Percentiles rank a stretch among this genome's conserved stretches.
Evolutionary conservation across 805 yeast species (phyloP).

Genomic region (Candida loeiensis): DNA sequence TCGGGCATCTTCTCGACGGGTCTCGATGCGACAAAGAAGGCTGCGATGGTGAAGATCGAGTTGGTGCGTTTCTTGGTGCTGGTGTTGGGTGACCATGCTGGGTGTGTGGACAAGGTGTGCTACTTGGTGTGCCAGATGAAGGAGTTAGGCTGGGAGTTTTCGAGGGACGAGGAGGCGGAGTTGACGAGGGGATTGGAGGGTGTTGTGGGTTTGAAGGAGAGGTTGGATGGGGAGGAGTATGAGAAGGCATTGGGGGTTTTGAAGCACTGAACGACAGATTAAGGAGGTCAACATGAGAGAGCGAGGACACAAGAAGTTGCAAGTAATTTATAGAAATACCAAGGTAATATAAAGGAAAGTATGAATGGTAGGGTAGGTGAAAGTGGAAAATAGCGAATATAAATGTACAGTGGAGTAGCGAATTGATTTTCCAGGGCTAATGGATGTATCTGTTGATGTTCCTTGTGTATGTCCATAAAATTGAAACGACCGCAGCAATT

Average conservation of each 20-base stretch:
- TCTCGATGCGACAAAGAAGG: constrained; percentile 35
- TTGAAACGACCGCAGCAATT: no score
- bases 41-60: constrained; percentile 35
- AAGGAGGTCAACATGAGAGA: no score
- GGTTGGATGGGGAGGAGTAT: constrained; percentile 53
- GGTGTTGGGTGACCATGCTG: constrained; percentile 36
- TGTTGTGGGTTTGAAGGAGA: constrained; percentile 44
- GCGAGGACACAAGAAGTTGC: no score
- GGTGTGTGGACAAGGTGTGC: constrained; percentile 56
- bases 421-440: no score
- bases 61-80: constrained; percentile 32
- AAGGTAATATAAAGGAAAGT: no score
- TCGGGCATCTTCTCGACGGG: constrained; percentile 60
- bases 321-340: no score
- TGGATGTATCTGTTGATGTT: no score
- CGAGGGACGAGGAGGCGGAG: constrained; percentile 36
- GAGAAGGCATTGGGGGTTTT: constrained; percentile 45
- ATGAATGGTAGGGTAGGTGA: no score
- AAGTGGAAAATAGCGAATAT: no score
- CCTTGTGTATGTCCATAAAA: no score
- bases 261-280: not conserved
- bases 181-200: constrained; percentile 35
- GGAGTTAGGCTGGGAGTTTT: constrained; percentile 42
- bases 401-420: no score
- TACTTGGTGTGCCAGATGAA: constrained; percentile 48